These are phyloP conservation scores for Rhizopogon rudus DNA, from an alignment of 768 basidiomycete genomes.

Conservation along the genomic window DNA sequence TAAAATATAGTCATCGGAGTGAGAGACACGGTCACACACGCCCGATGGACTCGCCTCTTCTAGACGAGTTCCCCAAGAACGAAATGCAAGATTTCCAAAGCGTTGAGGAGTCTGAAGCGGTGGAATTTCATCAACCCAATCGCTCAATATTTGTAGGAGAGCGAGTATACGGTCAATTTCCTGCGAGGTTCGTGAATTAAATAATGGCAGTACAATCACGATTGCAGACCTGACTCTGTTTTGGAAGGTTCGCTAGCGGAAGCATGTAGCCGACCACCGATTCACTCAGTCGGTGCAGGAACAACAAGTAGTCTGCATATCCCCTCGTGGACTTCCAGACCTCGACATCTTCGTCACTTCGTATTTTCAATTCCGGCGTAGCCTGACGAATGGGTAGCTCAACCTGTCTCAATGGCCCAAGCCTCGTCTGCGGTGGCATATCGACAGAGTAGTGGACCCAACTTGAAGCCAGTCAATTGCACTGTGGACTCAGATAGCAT, in stretches of 20 bases:
- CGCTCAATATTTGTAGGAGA: slow-evolving; percentile 61
- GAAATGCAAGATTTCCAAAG: slow-evolving; percentile 90
- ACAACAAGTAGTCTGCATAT: slow-evolving; percentile 69
- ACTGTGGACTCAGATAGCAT: not conserved
- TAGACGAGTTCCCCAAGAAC: slow-evolving; percentile 75
- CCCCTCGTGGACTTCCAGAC: slow-evolving; percentile 69
- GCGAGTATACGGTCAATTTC: slow-evolving; percentile 41
- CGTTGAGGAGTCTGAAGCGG: slow-evolving; percentile 70
- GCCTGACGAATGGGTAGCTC: slow-evolving; percentile 15
- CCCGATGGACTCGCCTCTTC: slow-evolving; percentile 51
- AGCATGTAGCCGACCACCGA: slow-evolving; percentile 65
- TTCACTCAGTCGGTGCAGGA: slow-evolving; percentile 72
- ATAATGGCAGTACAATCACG: not conserved
- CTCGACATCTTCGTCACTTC: slow-evolving; percentile 66
- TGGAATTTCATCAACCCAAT: slow-evolving; percentile 81
- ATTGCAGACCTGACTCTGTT: slow-evolving; percentile 19
- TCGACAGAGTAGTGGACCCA: not conserved
- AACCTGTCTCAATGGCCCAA: slow-evolving; percentile 30
- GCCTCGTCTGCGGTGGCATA: slow-evolving; percentile 11
- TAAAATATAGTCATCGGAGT: slow-evolving; percentile 19
- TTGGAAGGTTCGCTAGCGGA: slow-evolving; percentile 29
- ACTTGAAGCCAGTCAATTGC: not conserved
- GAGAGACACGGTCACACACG: not conserved
- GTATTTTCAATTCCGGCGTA: slow-evolving; percentile 52
- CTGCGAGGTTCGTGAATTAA: slow-evolving; percentile 26